Base-by-base conservation (phyloP, 805 yeast species). In the Suhomyces emberorum region DNA sequence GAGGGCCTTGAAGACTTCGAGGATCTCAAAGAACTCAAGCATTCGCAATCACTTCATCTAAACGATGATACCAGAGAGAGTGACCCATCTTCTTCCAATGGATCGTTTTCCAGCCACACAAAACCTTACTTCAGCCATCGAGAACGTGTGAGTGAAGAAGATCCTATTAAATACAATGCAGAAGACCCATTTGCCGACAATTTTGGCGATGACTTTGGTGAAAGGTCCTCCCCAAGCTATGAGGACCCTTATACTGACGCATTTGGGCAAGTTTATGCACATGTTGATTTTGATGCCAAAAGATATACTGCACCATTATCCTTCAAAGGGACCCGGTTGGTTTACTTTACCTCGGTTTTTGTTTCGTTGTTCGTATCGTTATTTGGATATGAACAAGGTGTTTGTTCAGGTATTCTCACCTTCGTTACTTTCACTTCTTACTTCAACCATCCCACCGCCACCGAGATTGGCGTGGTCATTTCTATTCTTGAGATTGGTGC, bases 401-500 rank as follows among this genome's bases (percentile, higher is more conserved):
- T 88, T 32, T 86, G 89, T 77, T 79, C 88, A 31, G 95, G 96
- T 2, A 78, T 89, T 30, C 65, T 89, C 35, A 83, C 93, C 2
- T 88, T 84, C 33, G 72, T 70, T 7, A 73, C 82, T 38, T 88
- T 88, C 60, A 74, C 74, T 42, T 65, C 65, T 15, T 86, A 81
- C 59, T 88, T 86, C 60, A 54, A 79, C 46, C 52, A 84, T 31
- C 97, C 97, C 1, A 64, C 81, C 3, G 74, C 93, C 11, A 73
- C 87, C 1, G 73, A 76, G 42, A 76, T 88, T 28, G 97, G 96
- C 15, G 76, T 91, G 2, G 83, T 88, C 74, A 93, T 88, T 9
- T 88, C 95, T 11, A 83, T 88, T 37, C 67, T 88, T 37, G 96
- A 88, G 60, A 73, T 88, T 20, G 96, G 97, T 28, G 96, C 96